A percentile compares a stretch with the other conserved stretches of the same genome.
phyloP scores from a whole-genome alignment of 2,329 filamentous ascomycete species.

The Pseudogymnoascus sp. region DNA sequence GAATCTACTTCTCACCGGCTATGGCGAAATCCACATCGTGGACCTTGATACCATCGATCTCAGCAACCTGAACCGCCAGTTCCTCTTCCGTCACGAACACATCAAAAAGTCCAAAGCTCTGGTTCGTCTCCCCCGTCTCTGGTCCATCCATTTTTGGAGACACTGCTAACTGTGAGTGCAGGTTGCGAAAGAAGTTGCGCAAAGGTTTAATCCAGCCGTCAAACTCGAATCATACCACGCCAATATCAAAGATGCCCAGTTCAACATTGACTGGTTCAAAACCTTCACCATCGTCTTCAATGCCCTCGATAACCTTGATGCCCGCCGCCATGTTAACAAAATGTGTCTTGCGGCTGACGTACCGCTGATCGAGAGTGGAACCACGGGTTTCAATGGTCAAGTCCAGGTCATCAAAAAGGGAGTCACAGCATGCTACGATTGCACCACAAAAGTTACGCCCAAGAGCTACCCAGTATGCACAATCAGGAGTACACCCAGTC shows the following conservation, averaged over 20 bases:
- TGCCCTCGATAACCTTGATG: constrained; percentile 91
- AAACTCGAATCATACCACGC: constrained; percentile 85
- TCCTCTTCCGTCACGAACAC: constrained; percentile 91
- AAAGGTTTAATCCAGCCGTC: constrained; percentile 81
- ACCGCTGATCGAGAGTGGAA: constrained; percentile 90
- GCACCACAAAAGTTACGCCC: constrained; percentile 78
- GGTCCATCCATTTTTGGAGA: constrained; percentile 15
- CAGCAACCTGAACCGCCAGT: constrained; percentile 95
- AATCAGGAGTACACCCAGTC: constrained; percentile 90
- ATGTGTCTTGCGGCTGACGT: constrained; percentile 93
- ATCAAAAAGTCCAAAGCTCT: constrained; percentile 96
- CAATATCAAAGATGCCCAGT: constrained; percentile 86
- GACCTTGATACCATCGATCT: constrained; percentile 98
- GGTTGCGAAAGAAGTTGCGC: constrained; percentile 88
- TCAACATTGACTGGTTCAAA: constrained; percentile 83
- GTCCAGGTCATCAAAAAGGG: constrained; percentile 95
- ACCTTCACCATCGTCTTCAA: constrained; percentile 87
- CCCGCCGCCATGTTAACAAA: constrained; percentile 87
- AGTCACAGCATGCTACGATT: constrained; percentile 92
- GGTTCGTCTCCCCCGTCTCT: constrained; percentile 44
- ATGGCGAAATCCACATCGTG: constrained; percentile 87
- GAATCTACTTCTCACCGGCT: constrained; percentile 86
- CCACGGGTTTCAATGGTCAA: constrained; percentile 95
- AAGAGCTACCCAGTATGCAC: constrained; percentile 96
- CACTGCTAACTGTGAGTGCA: constrained; percentile 29